These are phyloP conservation scores for Hibiscus syriacus DNA, from an alignment of 345 rosid genomes.

Conservation along the genomic window DNA sequence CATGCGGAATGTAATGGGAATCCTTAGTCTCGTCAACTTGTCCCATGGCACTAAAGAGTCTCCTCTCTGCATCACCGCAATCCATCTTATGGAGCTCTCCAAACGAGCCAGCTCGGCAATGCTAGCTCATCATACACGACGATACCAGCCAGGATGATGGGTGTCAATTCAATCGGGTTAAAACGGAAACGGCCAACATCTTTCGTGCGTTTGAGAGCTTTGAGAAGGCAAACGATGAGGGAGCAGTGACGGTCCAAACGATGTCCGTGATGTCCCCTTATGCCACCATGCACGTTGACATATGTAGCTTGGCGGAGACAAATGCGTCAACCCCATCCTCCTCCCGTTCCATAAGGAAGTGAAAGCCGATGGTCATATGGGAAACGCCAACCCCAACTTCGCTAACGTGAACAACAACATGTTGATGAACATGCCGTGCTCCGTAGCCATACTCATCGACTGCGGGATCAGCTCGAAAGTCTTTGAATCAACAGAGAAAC, in stretches of 20 bases:
- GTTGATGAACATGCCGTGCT: slow-evolving; percentile 39
- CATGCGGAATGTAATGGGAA: slow-evolving; percentile 23
- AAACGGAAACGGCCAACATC: slow-evolving; percentile 30
- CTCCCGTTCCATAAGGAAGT: slow-evolving; percentile 42
- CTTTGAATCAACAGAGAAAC: neutral
- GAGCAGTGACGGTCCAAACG: slow-evolving; percentile 22
- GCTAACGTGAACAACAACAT: slow-evolving; percentile 41
- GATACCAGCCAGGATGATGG: neutral
- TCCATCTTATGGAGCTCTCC: slow-evolving; percentile 51
- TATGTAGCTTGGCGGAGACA: slow-evolving; percentile 56
- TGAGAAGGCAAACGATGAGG: slow-evolving; percentile 9
- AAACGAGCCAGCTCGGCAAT: slow-evolving; percentile 38
- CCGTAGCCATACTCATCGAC: slow-evolving; percentile 51
- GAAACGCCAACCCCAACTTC: slow-evolving; percentile 23
- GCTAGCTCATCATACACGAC: slow-evolving; percentile 47
- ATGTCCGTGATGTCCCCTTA: slow-evolving; percentile 48
- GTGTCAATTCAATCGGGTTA: neutral
- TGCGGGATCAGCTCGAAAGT: slow-evolving; percentile 26
- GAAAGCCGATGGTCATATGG: slow-evolving; percentile 27
- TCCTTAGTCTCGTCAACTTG: slow-evolving; percentile 32
- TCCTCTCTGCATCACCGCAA: slow-evolving; percentile 31
- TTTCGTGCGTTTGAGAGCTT: slow-evolving; percentile 25
- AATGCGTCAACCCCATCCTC: slow-evolving; percentile 35
- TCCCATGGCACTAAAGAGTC: slow-evolving; percentile 35
- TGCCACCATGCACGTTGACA: slow-evolving; percentile 54